Conservation (phyloP, 768 basidiomycete species). For the Gymnopilus junonius region DNA sequence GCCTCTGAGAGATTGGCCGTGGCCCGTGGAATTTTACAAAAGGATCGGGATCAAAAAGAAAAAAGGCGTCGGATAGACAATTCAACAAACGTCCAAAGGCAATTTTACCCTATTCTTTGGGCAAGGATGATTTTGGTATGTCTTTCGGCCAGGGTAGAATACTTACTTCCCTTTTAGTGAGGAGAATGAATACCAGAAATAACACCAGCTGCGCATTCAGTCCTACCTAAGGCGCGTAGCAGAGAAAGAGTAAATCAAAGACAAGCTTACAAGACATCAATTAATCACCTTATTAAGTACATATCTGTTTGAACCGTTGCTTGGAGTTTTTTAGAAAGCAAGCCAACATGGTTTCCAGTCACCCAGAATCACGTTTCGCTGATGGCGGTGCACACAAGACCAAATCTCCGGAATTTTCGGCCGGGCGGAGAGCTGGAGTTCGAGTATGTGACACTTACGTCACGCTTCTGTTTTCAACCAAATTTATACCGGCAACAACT, state of each 20-base stretch:
- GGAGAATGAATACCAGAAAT: neutral
- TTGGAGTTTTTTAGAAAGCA: neutral
- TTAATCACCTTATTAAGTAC: slow-evolving; percentile 5
- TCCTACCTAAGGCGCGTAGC: neutral
- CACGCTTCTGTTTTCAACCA: slow-evolving; percentile 19
- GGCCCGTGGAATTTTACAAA: slow-evolving; percentile 11
- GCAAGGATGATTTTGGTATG: neutral
- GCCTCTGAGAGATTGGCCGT: neutral
- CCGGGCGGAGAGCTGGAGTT: slow-evolving; percentile 5
- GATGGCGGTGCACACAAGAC: slow-evolving; percentile 1
- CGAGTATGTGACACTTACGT: slow-evolving; percentile 17
- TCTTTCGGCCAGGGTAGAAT: neutral
- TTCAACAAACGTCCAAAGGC: slow-evolving; percentile 9
- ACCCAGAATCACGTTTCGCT: slow-evolving; percentile 15
- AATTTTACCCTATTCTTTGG: slow-evolving; percentile 10
- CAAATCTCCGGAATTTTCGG: slow-evolving; percentile 4
- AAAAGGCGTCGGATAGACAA: slow-evolving; percentile 17
- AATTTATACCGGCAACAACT: slow-evolving; percentile 7
- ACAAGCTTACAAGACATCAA: neutral
- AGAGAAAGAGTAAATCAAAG: neutral
- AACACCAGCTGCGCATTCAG: neutral
- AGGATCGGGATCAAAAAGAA: slow-evolving; percentile 24
- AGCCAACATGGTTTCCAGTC: slow-evolving; percentile 2
- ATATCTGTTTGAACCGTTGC: neutral
- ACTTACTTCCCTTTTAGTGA: neutral